phyloP scores from a whole-genome alignment of 2,329 filamentous ascomycete genomes.

The Pyrenophora teres region DNA sequence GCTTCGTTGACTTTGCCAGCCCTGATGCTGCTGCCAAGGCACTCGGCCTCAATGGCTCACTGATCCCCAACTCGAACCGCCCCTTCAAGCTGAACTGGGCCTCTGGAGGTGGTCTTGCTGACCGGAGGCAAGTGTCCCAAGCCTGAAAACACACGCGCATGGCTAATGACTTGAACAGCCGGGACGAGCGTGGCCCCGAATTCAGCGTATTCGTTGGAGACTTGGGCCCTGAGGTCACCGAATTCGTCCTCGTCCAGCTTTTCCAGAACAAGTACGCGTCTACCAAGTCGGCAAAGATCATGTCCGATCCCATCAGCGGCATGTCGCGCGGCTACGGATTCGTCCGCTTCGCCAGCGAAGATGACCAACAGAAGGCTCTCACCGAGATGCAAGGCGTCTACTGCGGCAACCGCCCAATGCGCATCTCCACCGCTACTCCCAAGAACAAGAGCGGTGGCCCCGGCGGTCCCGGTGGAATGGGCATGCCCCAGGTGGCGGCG shows the following conservation, averaged over 20 bases:
- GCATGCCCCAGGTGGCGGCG: constrained; percentile 53
- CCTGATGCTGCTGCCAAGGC: constrained; percentile 89
- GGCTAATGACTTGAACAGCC: constrained; percentile 49
- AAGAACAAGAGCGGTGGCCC: constrained; percentile 77
- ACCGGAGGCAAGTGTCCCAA: constrained; percentile 71
- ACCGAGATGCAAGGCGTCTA: constrained; percentile 99
- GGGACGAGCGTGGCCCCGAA: constrained; percentile 94
- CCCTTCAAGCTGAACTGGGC: constrained; percentile 99
- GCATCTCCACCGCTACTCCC: constrained; percentile 94
- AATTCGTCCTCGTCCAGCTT: constrained; percentile 94
- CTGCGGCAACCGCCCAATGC: constrained; percentile 98
- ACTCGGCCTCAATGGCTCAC: constrained; percentile 81
- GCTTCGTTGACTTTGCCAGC: constrained; percentile 90
- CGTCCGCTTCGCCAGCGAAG: constrained; percentile 93
- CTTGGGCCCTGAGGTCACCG: constrained; percentile 96
- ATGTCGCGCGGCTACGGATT: constrained; percentile 98
- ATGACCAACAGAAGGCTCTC: constrained; percentile 92
- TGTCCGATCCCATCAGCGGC: constrained; percentile 97
- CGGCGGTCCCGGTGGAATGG: constrained; percentile 58
- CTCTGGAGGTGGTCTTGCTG: constrained; percentile 90
- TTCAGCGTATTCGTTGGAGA: constrained; percentile 98
- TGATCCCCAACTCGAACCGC: constrained; percentile 91
- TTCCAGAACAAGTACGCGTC: constrained; percentile 96
- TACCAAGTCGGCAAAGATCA: constrained; percentile 99
- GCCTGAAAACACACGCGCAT: not conserved